Evolutionary conservation across 805 yeast species (phyloP), one percentile per base, ranked within the genome.

Genomic region (Debaryomyces hansenii): DNA sequence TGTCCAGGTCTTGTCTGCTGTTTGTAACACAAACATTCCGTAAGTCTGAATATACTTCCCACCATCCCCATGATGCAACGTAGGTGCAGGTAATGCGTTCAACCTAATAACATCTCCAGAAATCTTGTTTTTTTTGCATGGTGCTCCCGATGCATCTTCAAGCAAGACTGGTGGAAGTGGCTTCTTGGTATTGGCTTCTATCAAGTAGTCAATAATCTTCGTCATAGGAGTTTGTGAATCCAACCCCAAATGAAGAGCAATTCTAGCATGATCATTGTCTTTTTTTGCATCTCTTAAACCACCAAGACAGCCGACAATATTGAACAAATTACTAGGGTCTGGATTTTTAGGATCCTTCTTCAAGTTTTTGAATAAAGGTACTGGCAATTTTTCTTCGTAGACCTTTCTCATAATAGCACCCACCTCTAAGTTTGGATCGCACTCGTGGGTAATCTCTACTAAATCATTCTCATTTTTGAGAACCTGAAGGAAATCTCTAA

Each of bases 401-500:
- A 45, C 58, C 41, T 49, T 57, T 48, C 64, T 59, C 52, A 52
- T 58, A 32, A 60, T 56, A 20, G 64, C 64, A n/a, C 64, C 65
- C 4, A 54, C 60, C 46, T 60, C 65, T 20, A 54, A 47, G 29
- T 50, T 32, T 9, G 64, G 64, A 43, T 60, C 64, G 7, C 60
- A 49, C 43, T 60, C 57, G 32, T 51, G 41, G 21, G 37, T 41
- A 35, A 60, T 53, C 37, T 59, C 63, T 18, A 56, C 51, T 31
- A 60, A 46, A 46, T 60, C 65, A 27, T 50, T 50, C 34, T 60
- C 57, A 14, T 56, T 41, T 37, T 53, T 51, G 20, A 60, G 48
- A 9, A 48, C 57, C 42, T 56, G 48, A 20, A 60, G 46, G 37
- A 59, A 60, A 40, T 58, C 62, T 53, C 64, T 52, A 45, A 60